Conservation (phyloP, 1,139 yeast species). For the Torulaspora pretoriensis region DNA sequence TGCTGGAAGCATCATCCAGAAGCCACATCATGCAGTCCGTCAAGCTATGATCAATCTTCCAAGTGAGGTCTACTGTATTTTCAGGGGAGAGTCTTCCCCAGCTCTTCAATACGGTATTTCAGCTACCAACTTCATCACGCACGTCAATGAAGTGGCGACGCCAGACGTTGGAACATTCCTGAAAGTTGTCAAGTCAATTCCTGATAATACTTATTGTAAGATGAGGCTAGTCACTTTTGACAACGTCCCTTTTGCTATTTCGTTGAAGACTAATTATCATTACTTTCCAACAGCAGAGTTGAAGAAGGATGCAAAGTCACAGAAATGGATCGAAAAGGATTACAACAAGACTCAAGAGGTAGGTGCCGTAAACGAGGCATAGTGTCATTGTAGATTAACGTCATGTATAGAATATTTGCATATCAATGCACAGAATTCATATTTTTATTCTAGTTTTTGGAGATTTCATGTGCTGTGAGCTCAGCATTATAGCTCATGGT, state of each 20-base stretch:
- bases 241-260: slow-evolving; percentile 77
- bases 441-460: neutral
- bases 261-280: slow-evolving; percentile 83
- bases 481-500: neutral
- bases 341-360: slow-evolving; percentile 24
- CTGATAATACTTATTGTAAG: slow-evolving; percentile 78
- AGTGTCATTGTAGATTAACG: neutral
- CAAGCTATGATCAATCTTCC: slow-evolving; percentile 76
- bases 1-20: slow-evolving; percentile 73
- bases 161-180: slow-evolving; percentile 64
- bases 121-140: slow-evolving; percentile 80
- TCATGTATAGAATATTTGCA: neutral
- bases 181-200: slow-evolving; percentile 56
- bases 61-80: slow-evolving; percentile 75
- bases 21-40: slow-evolving; percentile 66
- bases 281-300: slow-evolving; percentile 82
- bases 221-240: slow-evolving; percentile 80
- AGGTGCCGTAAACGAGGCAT: neutral
- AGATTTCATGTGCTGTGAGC: neutral
- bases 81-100: slow-evolving; percentile 75
- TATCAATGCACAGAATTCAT: neutral
- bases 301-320: slow-evolving; percentile 42
- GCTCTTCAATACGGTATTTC: slow-evolving; percentile 80
- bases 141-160: slow-evolving; percentile 74
- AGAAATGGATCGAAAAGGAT: slow-evolving; percentile 51